These are phyloP conservation scores for Kockovaella imperatae DNA, from an alignment of 768 basidiomycete genomes.

Conservation along the genomic window DNA sequence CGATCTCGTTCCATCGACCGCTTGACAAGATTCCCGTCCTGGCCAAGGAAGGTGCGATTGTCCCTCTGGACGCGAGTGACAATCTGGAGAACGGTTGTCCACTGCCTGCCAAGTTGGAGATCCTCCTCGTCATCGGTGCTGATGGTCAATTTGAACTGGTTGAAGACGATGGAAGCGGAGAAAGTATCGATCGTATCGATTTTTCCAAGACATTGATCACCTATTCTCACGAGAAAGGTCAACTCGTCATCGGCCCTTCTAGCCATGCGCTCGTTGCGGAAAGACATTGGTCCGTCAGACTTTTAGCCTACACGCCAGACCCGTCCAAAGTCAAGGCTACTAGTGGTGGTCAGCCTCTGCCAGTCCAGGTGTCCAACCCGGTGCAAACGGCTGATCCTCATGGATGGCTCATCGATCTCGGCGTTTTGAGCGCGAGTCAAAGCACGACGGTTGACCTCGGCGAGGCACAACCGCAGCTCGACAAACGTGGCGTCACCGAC, in stretches of 20 bases:
- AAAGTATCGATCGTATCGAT: not conserved
- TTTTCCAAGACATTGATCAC: not conserved
- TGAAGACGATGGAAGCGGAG: slow-evolving; percentile 3
- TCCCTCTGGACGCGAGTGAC: slow-evolving; percentile 12
- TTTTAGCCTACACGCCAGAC: not conserved
- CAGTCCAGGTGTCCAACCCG: no score
- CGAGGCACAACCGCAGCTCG: no score
- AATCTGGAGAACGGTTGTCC: slow-evolving; percentile 1
- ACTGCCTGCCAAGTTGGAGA: not conserved
- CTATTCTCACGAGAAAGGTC: not conserved
- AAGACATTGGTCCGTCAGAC: not conserved
- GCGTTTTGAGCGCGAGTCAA: no score
- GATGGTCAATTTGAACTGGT: not conserved
- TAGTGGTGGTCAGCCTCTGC: no score
- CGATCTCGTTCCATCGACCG: slow-evolving; percentile 10
- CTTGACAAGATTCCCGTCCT: slow-evolving; percentile 17
- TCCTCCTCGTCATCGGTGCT: not conserved
- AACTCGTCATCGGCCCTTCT: not conserved
- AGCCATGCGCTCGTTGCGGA: not conserved
- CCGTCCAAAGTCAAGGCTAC: no score
- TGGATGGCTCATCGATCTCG: no score
- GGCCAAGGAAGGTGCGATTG: slow-evolving; percentile 17
- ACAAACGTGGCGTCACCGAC: no score
- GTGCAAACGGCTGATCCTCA: no score
- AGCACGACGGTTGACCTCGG: no score